Conservation (phyloP, 805 yeast genomes). For the Yamadazyma sp. region DNA sequence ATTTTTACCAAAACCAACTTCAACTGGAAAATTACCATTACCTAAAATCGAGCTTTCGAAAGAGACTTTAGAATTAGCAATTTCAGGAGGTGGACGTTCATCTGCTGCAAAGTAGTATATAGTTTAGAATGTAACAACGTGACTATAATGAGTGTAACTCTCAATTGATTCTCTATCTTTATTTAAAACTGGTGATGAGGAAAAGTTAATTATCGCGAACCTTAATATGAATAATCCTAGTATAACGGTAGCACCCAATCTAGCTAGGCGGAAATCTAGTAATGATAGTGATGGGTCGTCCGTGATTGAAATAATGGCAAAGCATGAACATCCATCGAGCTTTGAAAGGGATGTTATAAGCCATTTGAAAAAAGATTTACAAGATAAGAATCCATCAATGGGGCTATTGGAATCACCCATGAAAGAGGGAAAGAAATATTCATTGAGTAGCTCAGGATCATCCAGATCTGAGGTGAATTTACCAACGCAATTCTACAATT, state of each 20-base stretch:
- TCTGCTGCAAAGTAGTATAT: conserved; percentile 47
- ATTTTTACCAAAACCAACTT: conserved; percentile 65
- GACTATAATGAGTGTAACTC: too few relatives aligned
- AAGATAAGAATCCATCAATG: neutral
- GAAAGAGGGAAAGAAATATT: neutral
- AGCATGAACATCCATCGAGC: neutral
- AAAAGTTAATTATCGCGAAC: too few relatives aligned
- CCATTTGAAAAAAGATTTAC: conserved; percentile 1
- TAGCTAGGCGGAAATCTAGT: conserved; percentile 1
- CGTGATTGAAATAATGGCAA: conserved; percentile 1
- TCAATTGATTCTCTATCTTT: too few relatives aligned
- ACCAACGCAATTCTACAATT: neutral
- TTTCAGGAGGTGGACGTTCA: conserved; percentile 73
- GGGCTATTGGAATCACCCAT: neutral
- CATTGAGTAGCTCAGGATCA: neutral
- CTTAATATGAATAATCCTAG: too few relatives aligned
- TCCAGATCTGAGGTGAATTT: neutral
- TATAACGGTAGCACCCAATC: too few relatives aligned
- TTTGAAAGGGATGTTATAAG: conserved; percentile 3
- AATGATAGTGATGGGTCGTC: conserved; percentile 1
- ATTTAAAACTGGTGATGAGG: too few relatives aligned
- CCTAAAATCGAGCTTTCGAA: conserved; percentile 57
- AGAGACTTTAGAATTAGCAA: conserved; percentile 53
- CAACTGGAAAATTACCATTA: conserved; percentile 36
- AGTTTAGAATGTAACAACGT: too few relatives aligned